phyloP scores from a whole-genome alignment of 2,329 filamentous ascomycete species.

The Ophiocordyceps unilateralis region DNA sequence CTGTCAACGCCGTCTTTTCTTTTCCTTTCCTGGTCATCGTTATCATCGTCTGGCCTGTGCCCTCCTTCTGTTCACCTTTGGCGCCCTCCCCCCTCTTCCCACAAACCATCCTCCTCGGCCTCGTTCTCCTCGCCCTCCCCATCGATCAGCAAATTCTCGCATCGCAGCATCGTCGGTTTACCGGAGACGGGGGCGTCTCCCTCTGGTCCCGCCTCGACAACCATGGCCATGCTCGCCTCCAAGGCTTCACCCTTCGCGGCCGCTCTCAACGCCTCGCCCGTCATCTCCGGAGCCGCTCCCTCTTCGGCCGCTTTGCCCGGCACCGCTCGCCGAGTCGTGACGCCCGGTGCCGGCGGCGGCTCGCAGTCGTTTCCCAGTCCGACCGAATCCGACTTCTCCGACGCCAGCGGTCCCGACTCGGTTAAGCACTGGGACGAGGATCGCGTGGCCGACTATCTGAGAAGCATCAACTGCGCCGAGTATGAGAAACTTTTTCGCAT shows the following conservation, averaged over 20 bases:
- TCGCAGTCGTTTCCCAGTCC: slow-evolving; percentile 57
- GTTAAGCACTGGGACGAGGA: slow-evolving; percentile 84
- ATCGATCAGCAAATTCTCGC: too few relatives aligned
- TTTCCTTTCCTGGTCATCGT: too few relatives aligned
- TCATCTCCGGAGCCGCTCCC: slow-evolving; percentile 26
- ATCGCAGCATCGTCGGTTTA: not conserved
- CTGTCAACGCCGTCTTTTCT: too few relatives aligned
- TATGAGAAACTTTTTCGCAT: slow-evolving; percentile 80
- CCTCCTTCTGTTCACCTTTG: not conserved
- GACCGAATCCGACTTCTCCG: slow-evolving; percentile 85
- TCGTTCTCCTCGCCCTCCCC: too few relatives aligned
- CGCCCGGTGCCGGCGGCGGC: slow-evolving; percentile 27
- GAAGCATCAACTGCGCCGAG: slow-evolving; percentile 80
- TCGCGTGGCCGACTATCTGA: slow-evolving; percentile 77
- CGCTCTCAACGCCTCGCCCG: slow-evolving; percentile 27
- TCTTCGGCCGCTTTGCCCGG: slow-evolving; percentile 25
- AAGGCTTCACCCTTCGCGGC: slow-evolving; percentile 48
- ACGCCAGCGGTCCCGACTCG: slow-evolving; percentile 57
- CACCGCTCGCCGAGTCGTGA: slow-evolving; percentile 20
- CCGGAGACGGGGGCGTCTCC: not conserved
- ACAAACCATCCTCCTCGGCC: not conserved
- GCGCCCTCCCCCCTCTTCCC: slow-evolving; percentile 15
- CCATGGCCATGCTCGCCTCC: slow-evolving; percentile 60
- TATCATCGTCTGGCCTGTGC: not conserved
- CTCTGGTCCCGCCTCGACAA: not conserved